Percentiles rank a stretch among this genome's conserved stretches.
These are phyloP conservation scores for Termitomyces sp. DNA, from an alignment of 768 basidiomycete species.

Conservation along the genomic window DNA sequence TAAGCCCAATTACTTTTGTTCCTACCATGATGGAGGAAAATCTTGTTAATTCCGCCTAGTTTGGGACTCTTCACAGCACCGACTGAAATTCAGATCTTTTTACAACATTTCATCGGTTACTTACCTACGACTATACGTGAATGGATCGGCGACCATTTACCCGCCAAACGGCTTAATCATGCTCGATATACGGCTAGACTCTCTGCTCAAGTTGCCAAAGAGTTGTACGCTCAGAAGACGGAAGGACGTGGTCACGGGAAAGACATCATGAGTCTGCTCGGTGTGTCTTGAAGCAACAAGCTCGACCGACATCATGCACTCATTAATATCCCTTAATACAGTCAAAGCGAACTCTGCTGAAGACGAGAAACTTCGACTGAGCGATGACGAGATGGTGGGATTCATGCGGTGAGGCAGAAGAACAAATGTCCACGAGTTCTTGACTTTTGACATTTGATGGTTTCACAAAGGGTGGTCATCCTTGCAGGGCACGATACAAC, in stretches of 20 bases:
- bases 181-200: conserved; percentile 31
- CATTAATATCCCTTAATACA: conserved; percentile 17
- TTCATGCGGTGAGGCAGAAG: conserved; percentile 48
- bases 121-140: conserved; percentile 32
- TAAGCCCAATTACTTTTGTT: conserved; percentile 19
- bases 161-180: conserved; percentile 29
- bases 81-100: conserved; percentile 29
- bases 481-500: conserved; percentile 63
- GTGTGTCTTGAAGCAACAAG: conserved; percentile 22
- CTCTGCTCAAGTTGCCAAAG: conserved; percentile 31
- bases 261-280: conserved; percentile 44
- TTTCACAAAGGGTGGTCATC: conserved; percentile 50
- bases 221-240: conserved; percentile 35
- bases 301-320: background rate
- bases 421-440: background rate
- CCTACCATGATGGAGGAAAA: background rate
- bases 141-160: conserved; percentile 30
- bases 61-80: conserved; percentile 31
- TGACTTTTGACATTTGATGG: conserved; percentile 5
- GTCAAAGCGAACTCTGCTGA: conserved; percentile 57
- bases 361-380: conserved; percentile 40
- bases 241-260: conserved; percentile 33
- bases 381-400: conserved; percentile 46
- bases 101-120: conserved; percentile 28
- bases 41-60: conserved; percentile 17